These are phyloP conservation scores for Fremontodendron californicum DNA, from an alignment of 345 rosid species.

Conservation along the genomic window DNA sequence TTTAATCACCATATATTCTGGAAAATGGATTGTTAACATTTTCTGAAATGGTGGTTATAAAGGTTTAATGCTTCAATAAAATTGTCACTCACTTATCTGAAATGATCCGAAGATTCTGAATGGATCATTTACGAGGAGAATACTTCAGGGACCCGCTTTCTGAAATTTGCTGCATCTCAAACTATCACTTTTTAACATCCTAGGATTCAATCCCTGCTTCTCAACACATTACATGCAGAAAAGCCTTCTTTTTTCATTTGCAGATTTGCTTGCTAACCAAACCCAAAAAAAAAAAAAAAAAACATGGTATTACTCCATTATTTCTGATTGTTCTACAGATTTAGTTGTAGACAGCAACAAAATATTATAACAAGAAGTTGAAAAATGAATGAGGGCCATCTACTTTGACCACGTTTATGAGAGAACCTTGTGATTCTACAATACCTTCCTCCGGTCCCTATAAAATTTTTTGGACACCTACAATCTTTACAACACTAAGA, in stretches of 20 bases:
- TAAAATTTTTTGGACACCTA: constrained; percentile 5
- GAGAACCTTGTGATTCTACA: constrained; percentile 11
- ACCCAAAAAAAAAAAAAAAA: background rate
- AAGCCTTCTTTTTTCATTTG: background rate
- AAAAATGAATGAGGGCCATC: background rate
- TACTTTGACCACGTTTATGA: background rate
- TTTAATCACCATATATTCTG: background rate
- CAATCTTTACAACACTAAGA: constrained; percentile 24
- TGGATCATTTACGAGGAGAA: background rate
- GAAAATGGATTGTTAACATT: background rate
- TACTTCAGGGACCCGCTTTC: background rate
- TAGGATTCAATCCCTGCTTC: background rate
- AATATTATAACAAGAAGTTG: background rate
- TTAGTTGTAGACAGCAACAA: background rate
- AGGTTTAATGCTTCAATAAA: background rate
- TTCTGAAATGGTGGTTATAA: background rate
- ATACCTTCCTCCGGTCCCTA: background rate
- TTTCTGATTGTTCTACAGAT: constrained; percentile 1
- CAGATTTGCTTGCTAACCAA: background rate
- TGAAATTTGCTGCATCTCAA: background rate
- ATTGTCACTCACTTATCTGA: background rate
- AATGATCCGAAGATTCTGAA: background rate
- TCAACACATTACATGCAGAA: background rate
- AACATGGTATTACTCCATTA: background rate
- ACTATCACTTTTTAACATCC: background rate